phyloP scores from a whole-genome alignment of 768 basidiomycete genomes.

The Serendipita vermifera region DNA sequence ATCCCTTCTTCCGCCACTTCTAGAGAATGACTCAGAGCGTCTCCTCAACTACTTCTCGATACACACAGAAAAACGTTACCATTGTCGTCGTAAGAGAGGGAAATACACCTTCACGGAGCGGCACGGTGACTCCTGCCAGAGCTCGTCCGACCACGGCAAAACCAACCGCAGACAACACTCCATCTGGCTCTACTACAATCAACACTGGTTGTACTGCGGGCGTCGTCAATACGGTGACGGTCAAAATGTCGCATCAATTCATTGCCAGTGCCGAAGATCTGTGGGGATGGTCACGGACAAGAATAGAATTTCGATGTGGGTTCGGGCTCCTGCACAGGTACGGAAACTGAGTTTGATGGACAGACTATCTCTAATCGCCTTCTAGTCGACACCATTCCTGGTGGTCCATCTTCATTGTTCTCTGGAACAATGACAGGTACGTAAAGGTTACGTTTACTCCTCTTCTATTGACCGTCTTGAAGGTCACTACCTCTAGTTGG shows the following conservation, averaged over 20 bases:
- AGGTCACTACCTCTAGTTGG: conserved; percentile 47
- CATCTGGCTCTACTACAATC: too few species aligned
- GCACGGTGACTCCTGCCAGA: conserved; percentile 37
- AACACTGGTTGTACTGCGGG: too few species aligned
- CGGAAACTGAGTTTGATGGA: too few species aligned
- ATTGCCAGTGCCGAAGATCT: conserved; percentile 75
- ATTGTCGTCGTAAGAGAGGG: conserved; percentile 34
- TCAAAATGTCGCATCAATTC: conserved; percentile 64
- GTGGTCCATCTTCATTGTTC: conserved; percentile 68
- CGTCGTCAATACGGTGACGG: conserved; percentile 49
- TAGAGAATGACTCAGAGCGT: conserved; percentile 66
- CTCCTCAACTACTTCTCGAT: conserved; percentile 66
- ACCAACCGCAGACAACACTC: conserved; percentile 20
- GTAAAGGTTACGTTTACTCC: neutral
- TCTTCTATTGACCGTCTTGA: neutral
- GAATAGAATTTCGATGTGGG: conserved; percentile 75
- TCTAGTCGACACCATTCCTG: conserved; percentile 57
- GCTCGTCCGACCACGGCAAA: conserved; percentile 18
- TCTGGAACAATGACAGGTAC: conserved; percentile 75
- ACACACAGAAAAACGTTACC: conserved; percentile 71
- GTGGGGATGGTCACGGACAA: conserved; percentile 75
- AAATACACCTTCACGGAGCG: conserved; percentile 44
- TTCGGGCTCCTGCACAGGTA: conserved; percentile 74
- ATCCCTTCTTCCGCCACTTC: conserved; percentile 49
- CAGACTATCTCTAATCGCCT: conserved; percentile 10